Conservation (phyloP, 129 eudicot species). For the Oenanthe sinensis region DNA sequence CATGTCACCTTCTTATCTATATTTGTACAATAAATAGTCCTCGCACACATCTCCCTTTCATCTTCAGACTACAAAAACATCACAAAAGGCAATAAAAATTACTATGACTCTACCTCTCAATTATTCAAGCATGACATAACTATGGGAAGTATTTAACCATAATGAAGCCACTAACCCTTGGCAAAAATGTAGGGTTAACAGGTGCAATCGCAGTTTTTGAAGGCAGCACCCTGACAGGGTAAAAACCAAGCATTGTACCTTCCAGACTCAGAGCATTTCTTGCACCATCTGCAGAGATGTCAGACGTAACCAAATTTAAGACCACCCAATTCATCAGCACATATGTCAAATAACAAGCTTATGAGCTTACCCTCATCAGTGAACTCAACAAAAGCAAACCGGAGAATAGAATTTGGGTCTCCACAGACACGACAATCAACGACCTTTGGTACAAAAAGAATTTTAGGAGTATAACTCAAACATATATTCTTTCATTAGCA, state of each 20-base stretch:
- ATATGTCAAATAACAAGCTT: neutral
- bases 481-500: neutral
- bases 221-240: slow-evolving; percentile 85
- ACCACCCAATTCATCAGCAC: slow-evolving; percentile 1
- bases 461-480: slow-evolving; percentile 22
- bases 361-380: slow-evolving; percentile 61
- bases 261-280: slow-evolving; percentile 70
- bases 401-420: slow-evolving; percentile 79
- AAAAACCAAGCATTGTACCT: slow-evolving; percentile 93
- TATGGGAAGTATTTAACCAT: neutral
- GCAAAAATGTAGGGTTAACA: slow-evolving; percentile 76
- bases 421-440: slow-evolving; percentile 99
- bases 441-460: slow-evolving; percentile 46
- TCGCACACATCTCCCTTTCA: slow-evolving; percentile 61
- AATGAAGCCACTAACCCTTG: slow-evolving; percentile 37
- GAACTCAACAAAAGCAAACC: slow-evolving; percentile 85
- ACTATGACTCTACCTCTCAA: neutral
- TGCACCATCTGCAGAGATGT: slow-evolving; percentile 59
- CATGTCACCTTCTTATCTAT: slow-evolving; percentile 52
- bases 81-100: neutral
- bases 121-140: neutral
- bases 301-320: slow-evolving; percentile 6
- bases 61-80: slow-evolving; percentile 27
- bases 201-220: slow-evolving; percentile 98
- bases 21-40: slow-evolving; percentile 54